Base-by-base conservation (phyloP, 176 grass and related monocot genomes). In the Carex cristatella region DNA sequence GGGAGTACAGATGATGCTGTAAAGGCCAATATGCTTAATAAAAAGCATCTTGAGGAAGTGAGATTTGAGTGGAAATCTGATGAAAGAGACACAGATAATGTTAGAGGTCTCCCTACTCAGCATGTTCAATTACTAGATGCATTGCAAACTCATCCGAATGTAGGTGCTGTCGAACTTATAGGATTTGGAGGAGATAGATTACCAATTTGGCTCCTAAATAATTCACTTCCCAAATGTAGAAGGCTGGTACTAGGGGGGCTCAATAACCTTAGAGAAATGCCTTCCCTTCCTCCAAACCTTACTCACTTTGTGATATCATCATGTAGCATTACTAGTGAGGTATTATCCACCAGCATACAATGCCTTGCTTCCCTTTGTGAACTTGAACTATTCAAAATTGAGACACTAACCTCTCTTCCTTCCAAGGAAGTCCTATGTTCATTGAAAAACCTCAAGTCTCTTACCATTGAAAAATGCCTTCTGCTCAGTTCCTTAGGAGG, bases 1-100 rank as follows among this genome's bases (percentile, higher is more conserved):
- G 54, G n/a, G 32, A 89, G 28, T 70, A 61, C 61, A 80, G 54
- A 59, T 7, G 87, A 89, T 35, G 84, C 90, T 46, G 0, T 3
- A n/a, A 19, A 61, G 32, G 87, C 90, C 54, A 79, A 60, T 0
- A 5, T 67, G 28, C 1, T 0, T 37, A 7, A 14, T 1, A 67
- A 67, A 37, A 35, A 0, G 1, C 11, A 35, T 3, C 65, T 67
- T 4, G 0, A 1, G 0, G 1, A 0, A 67, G 0, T 67, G 6
- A 28, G 16, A 35, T 35, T 67, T 49, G 9, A 49, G 48, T 10
- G 28, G 65, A 67, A 6, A 11, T 4, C 0, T 6, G 65, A 15
- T 13, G 10, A 15, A 37, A 37, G 65, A 14, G 31, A 1, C 12
- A 7, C 30, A 0, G 1, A 67, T 67, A 8, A 35, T 66, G 3